Evolutionary conservation across 768 basidiomycete species (phyloP).

Genomic region (Rhizopogon vinicolor): DNA sequence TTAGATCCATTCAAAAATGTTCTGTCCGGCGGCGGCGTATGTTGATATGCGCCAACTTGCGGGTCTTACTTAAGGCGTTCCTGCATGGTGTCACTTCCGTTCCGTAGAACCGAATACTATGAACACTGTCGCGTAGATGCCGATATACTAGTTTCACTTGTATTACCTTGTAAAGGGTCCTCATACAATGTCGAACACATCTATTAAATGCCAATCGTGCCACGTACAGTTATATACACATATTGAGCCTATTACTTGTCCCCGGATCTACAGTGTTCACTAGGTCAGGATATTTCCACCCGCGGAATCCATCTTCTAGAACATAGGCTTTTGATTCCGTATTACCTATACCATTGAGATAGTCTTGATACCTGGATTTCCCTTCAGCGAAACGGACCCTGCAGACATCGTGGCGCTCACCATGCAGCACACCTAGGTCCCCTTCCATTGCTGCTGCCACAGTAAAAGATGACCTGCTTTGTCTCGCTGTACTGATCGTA

Average conservation of each 20-base stretch:
- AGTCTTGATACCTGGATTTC: constrained; percentile 44
- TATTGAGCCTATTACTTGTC: background rate
- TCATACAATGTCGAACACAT: no score
- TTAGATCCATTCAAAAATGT: background rate
- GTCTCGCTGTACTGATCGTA: constrained; percentile 36
- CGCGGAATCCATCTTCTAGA: constrained; percentile 39
- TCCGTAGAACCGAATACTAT: background rate
- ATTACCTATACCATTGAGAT: constrained; percentile 28
- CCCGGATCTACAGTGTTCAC: background rate
- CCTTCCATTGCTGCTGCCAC: constrained; percentile 45
- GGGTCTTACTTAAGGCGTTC: no score
- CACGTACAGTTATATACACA: background rate
- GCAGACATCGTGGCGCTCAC: constrained; percentile 23
- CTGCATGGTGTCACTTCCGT: background rate
- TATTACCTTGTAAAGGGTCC: background rate
- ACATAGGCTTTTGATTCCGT: constrained; percentile 35
- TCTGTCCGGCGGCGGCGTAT: background rate
- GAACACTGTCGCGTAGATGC: background rate
- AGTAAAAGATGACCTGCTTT: constrained; percentile 49
- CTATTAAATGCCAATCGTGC: no score
- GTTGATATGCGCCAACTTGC: background rate
- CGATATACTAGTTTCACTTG: background rate
- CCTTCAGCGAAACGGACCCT: background rate
- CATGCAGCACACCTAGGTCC: constrained; percentile 53
- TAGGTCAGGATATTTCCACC: constrained; percentile 25